phyloP scores from a whole-genome alignment of 2,329 filamentous ascomycete species.

The Delphinella strobiligena region DNA sequence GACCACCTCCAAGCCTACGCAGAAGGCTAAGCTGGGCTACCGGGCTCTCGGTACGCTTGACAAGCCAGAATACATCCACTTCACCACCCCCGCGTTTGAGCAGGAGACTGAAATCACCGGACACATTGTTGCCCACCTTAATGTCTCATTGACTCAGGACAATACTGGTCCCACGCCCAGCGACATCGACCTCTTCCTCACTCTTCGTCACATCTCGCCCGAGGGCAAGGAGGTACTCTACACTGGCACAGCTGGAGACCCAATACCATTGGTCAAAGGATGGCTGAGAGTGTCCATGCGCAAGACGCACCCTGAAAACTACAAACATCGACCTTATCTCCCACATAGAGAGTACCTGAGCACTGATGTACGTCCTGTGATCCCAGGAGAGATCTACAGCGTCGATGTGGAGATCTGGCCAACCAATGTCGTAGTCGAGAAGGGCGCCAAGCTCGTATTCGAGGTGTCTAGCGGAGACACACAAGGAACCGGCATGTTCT shows the following conservation, averaged over 20 bases:
- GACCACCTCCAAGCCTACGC: conserved; percentile 18
- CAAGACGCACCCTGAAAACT: conserved; percentile 39
- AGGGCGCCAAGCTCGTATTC: conserved; percentile 42
- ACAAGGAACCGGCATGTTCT: conserved; percentile 46
- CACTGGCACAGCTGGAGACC: conserved; percentile 53
- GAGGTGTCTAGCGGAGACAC: conserved; percentile 47
- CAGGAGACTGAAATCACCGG: conserved; percentile 56
- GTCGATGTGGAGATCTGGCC: conserved; percentile 56
- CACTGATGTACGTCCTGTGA: conserved; percentile 43
- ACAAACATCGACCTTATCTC: conserved; percentile 41
- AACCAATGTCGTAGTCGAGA: conserved; percentile 45
- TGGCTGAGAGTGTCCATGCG: conserved; percentile 50
- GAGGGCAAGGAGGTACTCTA: conserved; percentile 48
- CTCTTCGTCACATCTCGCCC: conserved; percentile 45
- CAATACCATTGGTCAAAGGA: conserved; percentile 50
- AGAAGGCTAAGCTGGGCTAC: conserved; percentile 39
- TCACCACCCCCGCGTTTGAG: conserved; percentile 44
- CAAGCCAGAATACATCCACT: conserved; percentile 42
- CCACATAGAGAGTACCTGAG: conserved; percentile 48
- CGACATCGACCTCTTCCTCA: conserved; percentile 54
- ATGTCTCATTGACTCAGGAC: conserved; percentile 41
- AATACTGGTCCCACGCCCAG: conserved; percentile 27
- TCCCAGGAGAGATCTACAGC: conserved; percentile 42
- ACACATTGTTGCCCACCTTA: conserved; percentile 50
- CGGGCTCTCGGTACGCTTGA: conserved; percentile 45